Base-by-base conservation (phyloP, 1,284 basidiomycete genomes). In the Papiliotrema nemorosa region DNA sequence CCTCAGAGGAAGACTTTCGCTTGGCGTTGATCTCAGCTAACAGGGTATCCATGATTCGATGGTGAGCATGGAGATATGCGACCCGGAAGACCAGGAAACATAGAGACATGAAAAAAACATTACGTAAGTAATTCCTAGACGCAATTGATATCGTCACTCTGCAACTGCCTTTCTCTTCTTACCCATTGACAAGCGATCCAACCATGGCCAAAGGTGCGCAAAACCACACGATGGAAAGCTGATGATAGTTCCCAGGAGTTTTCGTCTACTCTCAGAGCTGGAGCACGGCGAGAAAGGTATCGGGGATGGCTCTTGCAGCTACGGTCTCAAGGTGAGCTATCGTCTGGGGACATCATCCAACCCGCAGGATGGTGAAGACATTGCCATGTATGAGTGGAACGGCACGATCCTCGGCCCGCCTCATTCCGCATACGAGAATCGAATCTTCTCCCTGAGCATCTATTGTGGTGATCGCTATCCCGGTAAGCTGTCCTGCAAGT, bases 261-360 rank as follows among this genome's bases (percentile, higher is more conserved):
- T 98, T 78, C 83, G 90, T 50, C 84, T 98, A 38, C 82, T 97
- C 43, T 92, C 97, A 75, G 93, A 98, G 79, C 87, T 98, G 61
- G 94, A 98, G 78, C 97, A 97, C 77, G 94, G 96, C 64, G 94
- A 98, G 80, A 98, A 98, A 76, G 94, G 96, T 43, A 91, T 98
- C 69, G 94, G 94, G 58, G 94, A 97, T 78, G 94, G 93, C 53
- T 90, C 87, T 33, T 96, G 91, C 78, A 93, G 90, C 27, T 97
- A 97, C 66, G 93, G 93, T 50, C 79, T 96, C 52, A 88, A 89
- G 75, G 74, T 76, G 58, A 51, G 69, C 39, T 3, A n/a, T n/a
- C n/a, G n/a, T n/a, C n/a, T n/a, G n/a, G n/a, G n/a, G n/a, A n/a
- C n/a, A n/a, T n/a, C n/a, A n/a, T n/a, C n/a, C n/a, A n/a, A n/a